These are phyloP conservation scores for Fusarium annulatum DNA, from an alignment of 2,329 filamentous ascomycete genomes.

Conservation along the genomic window DNA sequence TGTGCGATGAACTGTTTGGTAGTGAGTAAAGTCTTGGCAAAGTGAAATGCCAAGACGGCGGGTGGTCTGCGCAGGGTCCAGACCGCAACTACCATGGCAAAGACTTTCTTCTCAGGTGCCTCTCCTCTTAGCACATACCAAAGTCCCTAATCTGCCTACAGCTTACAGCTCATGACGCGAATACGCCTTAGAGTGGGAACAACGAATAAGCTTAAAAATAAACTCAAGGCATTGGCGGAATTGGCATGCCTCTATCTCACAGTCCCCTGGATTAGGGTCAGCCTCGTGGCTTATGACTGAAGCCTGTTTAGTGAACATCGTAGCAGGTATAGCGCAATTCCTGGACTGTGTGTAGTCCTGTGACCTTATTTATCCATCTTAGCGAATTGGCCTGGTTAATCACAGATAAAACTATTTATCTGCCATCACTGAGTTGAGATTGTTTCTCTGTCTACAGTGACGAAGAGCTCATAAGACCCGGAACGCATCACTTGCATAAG, in stretches of 20 bases:
- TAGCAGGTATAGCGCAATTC: background rate
- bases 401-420: accelerated
- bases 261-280: background rate
- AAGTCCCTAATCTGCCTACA: background rate
- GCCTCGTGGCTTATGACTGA: background rate
- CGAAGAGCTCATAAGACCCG: background rate
- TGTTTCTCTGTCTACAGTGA: accelerated
- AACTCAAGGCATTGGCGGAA: background rate
- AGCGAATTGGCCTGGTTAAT: accelerated
- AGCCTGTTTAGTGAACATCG: accelerated
- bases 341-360: accelerated
- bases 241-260: background rate
- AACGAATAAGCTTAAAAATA: background rate
- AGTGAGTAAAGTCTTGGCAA: background rate
- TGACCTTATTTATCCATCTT: background rate
- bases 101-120: background rate
- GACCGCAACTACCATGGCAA: background rate
- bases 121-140: background rate
- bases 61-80: background rate
- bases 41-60: background rate
- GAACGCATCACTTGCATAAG: background rate
- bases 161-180: background rate
- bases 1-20: no score
- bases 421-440: background rate
- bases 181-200: background rate